Evolutionary conservation across 495 filamentous ascomycete species (phyloP).

Genomic region (Aspergillus sclerotioniger): DNA sequence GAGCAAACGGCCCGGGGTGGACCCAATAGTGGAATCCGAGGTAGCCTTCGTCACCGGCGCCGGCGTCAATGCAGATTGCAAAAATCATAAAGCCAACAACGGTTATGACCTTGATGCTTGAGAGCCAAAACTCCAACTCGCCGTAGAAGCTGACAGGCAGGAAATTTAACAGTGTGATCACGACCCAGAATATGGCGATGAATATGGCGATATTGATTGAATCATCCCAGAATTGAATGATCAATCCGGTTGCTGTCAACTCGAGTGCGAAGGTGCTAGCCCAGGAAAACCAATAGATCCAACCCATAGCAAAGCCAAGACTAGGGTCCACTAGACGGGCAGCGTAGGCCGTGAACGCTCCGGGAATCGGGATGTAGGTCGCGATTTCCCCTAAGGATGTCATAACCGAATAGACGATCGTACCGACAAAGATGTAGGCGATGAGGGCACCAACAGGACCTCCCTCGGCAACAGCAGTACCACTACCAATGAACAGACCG

Average conservation of each 20-base stretch:
- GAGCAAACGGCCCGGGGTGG: conserved; percentile 63
- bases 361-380: conserved; percentile 73
- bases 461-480: conserved; percentile 60
- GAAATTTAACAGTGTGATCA: conserved; percentile 66
- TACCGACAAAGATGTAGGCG: conserved; percentile 62
- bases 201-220: conserved; percentile 63
- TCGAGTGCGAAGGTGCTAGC: conserved; percentile 72
- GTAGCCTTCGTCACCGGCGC: conserved; percentile 58
- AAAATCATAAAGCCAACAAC: conserved; percentile 65
- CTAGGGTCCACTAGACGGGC: conserved; percentile 70
- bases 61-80: conserved; percentile 65
- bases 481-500: conserved; percentile 76
- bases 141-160: conserved; percentile 58
- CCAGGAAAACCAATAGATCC: conserved; percentile 69
- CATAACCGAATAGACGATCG: conserved; percentile 61
- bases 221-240: conserved; percentile 72
- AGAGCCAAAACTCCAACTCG: conserved; percentile 68
- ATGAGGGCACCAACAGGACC: conserved; percentile 70
- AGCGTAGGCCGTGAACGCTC: conserved; percentile 73
- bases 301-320: conserved; percentile 76
- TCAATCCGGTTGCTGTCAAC: conserved; percentile 68
- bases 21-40: conserved; percentile 67
- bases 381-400: conserved; percentile 66
- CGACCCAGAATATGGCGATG: conserved; percentile 72
- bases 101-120: conserved; percentile 62